These are phyloP conservation scores for Taphrina sp. DNA, from an alignment of 1,139 yeast genomes.

Conservation along the genomic window DNA sequence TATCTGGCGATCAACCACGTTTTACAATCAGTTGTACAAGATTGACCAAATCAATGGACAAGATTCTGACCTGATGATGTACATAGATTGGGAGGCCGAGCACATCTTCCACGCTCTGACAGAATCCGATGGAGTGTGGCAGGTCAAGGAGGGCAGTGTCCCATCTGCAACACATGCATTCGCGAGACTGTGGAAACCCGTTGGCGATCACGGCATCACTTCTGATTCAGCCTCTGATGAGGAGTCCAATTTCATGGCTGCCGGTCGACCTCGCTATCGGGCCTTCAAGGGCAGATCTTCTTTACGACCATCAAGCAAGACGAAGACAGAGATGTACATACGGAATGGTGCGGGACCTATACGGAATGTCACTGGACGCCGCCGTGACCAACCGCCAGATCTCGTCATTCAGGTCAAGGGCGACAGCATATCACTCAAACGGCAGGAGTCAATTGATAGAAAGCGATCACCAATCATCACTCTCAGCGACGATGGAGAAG, in stretches of 20 bases:
- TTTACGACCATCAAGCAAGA: constrained; percentile 1
- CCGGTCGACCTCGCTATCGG: neutral
- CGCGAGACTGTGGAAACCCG: neutral
- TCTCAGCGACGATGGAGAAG: too few species aligned
- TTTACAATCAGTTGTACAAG: constrained; percentile 7
- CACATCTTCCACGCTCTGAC: constrained; percentile 2
- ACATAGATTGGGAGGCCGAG: neutral
- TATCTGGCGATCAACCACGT: constrained; percentile 9
- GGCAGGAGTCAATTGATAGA: too few species aligned
- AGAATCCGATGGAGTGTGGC: neutral
- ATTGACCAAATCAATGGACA: constrained; percentile 2
- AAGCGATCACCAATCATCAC: too few species aligned
- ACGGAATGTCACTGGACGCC: too few species aligned
- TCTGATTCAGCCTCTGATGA: neutral
- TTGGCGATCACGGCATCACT: neutral
- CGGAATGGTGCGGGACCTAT: constrained; percentile 6
- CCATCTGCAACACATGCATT: neutral
- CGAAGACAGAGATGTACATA: neutral
- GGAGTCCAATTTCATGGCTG: neutral
- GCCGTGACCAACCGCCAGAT: too few species aligned
- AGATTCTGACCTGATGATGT: neutral
- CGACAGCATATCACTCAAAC: too few species aligned
- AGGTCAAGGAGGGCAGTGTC: constrained; percentile 1
- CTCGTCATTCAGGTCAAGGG: too few species aligned
- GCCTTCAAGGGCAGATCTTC: constrained; percentile 3